phyloP scores from a whole-genome alignment of 768 basidiomycete species.

The Mycena rebaudengoi region DNA sequence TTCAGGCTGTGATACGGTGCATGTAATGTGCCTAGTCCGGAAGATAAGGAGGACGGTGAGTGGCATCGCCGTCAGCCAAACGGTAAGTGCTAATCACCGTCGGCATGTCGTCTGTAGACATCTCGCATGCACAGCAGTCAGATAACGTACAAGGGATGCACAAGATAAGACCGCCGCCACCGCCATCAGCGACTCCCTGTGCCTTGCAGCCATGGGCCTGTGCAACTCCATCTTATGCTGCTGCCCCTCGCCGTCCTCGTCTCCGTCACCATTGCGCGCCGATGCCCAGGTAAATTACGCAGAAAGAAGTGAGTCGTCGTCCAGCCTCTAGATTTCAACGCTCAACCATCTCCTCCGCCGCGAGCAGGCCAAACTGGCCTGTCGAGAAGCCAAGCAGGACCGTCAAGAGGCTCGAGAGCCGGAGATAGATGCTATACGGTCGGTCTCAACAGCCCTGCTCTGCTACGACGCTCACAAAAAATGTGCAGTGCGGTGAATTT shows the following conservation, averaged over 20 bases:
- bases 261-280: too few species aligned
- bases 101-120: constrained; percentile 5
- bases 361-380: too few species aligned
- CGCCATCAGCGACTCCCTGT: not conserved
- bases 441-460: not conserved
- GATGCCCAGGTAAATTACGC: too few species aligned
- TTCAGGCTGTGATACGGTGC: not conserved
- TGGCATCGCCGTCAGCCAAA: not conserved
- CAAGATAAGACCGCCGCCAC: not conserved
- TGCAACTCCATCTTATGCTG: too few species aligned
- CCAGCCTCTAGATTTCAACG: not conserved
- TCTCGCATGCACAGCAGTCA: not conserved
- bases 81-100: not conserved
- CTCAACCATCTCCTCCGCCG: constrained; percentile 6
- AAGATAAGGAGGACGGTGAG: not conserved
- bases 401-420: too few species aligned
- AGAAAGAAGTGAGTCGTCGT: not conserved
- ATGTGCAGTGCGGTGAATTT: not conserved
- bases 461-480: not conserved
- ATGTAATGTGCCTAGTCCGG: not conserved
- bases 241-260: too few species aligned
- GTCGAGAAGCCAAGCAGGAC: too few species aligned
- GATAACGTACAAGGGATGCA: not conserved
- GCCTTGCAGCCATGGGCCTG: constrained; percentile 2
- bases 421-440: not conserved